Conservation (phyloP, 2,329 filamentous ascomycete species). For the Aspergillus tamarii region DNA sequence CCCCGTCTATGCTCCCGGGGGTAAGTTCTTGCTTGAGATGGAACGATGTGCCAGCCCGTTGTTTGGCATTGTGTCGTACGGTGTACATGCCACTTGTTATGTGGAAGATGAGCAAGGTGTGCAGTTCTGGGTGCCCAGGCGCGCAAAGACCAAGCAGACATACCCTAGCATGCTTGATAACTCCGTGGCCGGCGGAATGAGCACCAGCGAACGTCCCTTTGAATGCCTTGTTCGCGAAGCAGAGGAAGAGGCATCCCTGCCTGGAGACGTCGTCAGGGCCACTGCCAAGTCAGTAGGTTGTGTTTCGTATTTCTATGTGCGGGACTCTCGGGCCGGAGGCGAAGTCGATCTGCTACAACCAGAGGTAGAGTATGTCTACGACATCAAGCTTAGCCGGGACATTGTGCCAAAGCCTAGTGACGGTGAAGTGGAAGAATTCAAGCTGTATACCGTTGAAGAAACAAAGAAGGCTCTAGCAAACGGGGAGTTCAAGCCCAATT, state of each 20-base stretch:
- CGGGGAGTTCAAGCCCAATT: conserved; percentile 92
- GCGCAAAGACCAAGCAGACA: conserved; percentile 77
- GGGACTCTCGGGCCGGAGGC: conserved; percentile 74
- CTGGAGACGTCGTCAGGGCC: conserved; percentile 68
- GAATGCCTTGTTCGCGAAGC: conserved; percentile 85
- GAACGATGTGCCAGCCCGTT: conserved; percentile 76
- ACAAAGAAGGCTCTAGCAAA: conserved; percentile 69
- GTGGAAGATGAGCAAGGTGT: conserved; percentile 61
- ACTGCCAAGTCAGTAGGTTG: conserved; percentile 65
- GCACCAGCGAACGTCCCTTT: conserved; percentile 76
- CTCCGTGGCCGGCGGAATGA: conserved; percentile 84
- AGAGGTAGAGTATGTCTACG: conserved; percentile 89
- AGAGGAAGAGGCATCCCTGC: conserved; percentile 83
- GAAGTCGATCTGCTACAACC: conserved; percentile 84
- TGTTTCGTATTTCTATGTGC: conserved; percentile 83
- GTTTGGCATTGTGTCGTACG: conserved; percentile 76
- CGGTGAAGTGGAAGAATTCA: conserved; percentile 85
- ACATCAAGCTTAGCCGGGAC: conserved; percentile 73
- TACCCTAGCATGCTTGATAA: conserved; percentile 95
- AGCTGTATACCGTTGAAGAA: conserved; percentile 75
- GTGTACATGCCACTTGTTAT: conserved; percentile 80
- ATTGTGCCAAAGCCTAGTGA: conserved; percentile 77
- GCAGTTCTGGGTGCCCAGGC: conserved; percentile 81
- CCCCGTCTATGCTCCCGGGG: conserved; percentile 69
- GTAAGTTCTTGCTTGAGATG: conserved; percentile 67